These are phyloP conservation scores for Aegilops umbellulata DNA, from an alignment of 176 grass and related monocot genomes.

Conservation along the genomic window DNA sequence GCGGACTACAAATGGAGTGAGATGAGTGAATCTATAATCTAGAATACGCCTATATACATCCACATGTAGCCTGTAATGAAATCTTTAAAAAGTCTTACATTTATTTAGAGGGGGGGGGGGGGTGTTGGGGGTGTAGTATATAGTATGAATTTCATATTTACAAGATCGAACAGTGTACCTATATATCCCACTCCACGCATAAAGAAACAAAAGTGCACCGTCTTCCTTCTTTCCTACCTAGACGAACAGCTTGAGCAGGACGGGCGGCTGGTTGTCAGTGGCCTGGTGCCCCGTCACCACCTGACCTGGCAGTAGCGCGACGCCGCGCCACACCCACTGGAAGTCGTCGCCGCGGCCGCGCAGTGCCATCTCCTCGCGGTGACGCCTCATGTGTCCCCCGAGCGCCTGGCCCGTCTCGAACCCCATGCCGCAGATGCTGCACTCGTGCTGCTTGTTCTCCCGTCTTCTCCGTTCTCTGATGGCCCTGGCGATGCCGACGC, in stretches of 20 bases:
- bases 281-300: background rate
- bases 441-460: conserved; percentile 43
- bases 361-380: conserved; percentile 30
- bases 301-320: background rate
- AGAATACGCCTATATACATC: no score
- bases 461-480: conserved; percentile 19
- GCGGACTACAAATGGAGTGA: no score
- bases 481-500: conserved; percentile 25
- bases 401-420: conserved; percentile 65
- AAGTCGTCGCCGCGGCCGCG: background rate
- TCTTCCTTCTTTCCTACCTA: background rate
- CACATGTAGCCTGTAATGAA: no score
- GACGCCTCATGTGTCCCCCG: conserved; percentile 64
- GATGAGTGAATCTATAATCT: no score
- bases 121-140: no score
- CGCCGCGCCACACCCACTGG: no score
- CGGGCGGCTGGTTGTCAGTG: background rate
- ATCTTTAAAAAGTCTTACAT: no score
- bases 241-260: background rate
- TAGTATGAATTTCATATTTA: no score
- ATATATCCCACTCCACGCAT: no score
- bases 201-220: no score
- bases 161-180: no score
- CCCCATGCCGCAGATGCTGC: conserved; percentile 52
- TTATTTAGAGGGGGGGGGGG: no score